Evolutionary conservation across 306 rosid genomes (phyloP).

Genomic region (Ochetophila trinervis): DNA sequence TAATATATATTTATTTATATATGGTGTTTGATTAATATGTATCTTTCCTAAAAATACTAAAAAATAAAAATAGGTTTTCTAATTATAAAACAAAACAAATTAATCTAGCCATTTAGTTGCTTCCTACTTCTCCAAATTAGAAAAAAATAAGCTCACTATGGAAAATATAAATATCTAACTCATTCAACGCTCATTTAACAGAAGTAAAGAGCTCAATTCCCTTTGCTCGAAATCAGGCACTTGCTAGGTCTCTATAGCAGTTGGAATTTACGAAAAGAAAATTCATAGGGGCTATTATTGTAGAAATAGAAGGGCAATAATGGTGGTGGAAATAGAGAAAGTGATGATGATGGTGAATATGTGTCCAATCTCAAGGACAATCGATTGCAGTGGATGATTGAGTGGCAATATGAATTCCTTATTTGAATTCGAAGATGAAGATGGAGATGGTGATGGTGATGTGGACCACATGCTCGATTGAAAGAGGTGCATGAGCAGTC

Average conservation of each 20-base stretch:
- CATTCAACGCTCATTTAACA: too few species aligned
- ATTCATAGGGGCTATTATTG: constrained; percentile 49
- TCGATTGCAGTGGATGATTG: constrained; percentile 48
- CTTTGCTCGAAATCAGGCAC: neutral
- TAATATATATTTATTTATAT: too few species aligned
- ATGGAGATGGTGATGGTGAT: constrained; percentile 50
- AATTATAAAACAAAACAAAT: too few species aligned
- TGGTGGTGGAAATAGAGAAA: constrained; percentile 29
- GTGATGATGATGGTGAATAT: constrained; percentile 34
- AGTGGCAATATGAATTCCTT: constrained; percentile 46
- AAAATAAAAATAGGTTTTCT: too few species aligned
- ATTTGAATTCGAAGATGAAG: constrained; percentile 32
- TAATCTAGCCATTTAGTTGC: too few species aligned
- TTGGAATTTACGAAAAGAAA: neutral
- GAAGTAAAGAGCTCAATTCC: neutral
- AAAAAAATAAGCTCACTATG: too few species aligned
- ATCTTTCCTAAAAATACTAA: too few species aligned
- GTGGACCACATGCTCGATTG: constrained; percentile 54
- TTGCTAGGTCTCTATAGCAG: constrained; percentile 4
- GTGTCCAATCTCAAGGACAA: constrained; percentile 49
- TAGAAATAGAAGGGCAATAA: constrained; percentile 35
- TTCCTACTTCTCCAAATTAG: too few species aligned
- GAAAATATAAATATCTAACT: too few species aligned
- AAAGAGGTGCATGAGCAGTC: constrained; percentile 31
- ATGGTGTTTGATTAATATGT: too few species aligned